Evolutionary conservation across 1,284 basidiomycete species (phyloP), one percentile per base, ranked within the genome.

Genomic region (Ceratobasidium sp.): DNA sequence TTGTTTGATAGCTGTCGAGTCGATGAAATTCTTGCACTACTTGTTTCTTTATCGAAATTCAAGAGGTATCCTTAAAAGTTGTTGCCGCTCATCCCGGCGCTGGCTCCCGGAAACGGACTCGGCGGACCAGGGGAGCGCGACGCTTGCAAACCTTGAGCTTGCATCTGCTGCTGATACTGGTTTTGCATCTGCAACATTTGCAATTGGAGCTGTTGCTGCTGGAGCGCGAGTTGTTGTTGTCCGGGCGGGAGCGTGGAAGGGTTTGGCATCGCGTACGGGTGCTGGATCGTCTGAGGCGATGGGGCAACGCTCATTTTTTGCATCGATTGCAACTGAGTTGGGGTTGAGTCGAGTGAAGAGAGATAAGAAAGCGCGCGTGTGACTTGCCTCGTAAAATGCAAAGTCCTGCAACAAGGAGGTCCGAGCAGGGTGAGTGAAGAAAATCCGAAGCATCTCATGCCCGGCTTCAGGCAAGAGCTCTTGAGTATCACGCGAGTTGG

Each of bases 321-420:
- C 85, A 93, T 89, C 11, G 92, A 88, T 86, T 94, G 92, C 15
- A 94, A 85, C 92, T 94, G 76, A 75, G 78, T 56, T 56, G 25
- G 54, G 54, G 22, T 32, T 15, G 6, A 29, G 15, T 52, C 32
- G 19, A 7, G 3, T 40, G 46, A 51, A 46, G 49, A 22, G 51
- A 43, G 46, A 7, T 15, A 25, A 37, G 32, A 11, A 4, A 17
- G 22, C 77, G 68, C 34, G 17, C 34, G 49, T 76, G 37, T 15
- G 56, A 43, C 87, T 68, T 80, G 95, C 95, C 88, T 97, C 95
- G 81, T 97, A 97, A 83, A 94, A 97, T 3, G 94, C 94, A 83
- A 95, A 97, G 83, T 97, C 96, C 84, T 98, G 96, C 34, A 98
- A 86, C 40, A 98, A 87, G 9, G 94, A 96, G 0, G 96, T 98